These are phyloP conservation scores for Oenanthe sinensis DNA, from an alignment of 129 eudicot species.

Conservation along the genomic window DNA sequence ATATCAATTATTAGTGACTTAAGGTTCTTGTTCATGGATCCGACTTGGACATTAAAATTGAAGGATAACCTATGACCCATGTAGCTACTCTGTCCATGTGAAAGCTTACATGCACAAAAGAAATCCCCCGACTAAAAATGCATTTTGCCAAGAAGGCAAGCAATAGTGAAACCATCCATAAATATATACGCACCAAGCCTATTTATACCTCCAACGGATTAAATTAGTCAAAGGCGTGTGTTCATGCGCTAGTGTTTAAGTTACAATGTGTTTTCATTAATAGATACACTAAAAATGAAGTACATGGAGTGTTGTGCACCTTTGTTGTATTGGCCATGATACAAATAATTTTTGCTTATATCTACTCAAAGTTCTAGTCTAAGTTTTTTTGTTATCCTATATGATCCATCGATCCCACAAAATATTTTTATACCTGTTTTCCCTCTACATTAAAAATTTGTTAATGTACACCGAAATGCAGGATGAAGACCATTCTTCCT, in stretches of 20 bases:
- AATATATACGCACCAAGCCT: not conserved
- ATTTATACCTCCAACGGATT: not conserved
- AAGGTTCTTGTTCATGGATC: not conserved
- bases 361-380: not conserved
- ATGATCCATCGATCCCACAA: not conserved
- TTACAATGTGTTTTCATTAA: not conserved
- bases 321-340: not conserved
- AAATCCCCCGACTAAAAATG: not conserved
- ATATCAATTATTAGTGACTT: not conserved
- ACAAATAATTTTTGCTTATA: not conserved
- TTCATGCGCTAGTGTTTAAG: not conserved
- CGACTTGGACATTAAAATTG: not conserved
- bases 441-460: not conserved
- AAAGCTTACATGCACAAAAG: not conserved
- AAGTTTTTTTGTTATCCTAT: not conserved
- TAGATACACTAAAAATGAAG: not conserved
- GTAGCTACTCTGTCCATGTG: not conserved
- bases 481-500: constrained; percentile 50
- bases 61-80: not conserved
- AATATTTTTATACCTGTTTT: not conserved
- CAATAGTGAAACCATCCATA: not conserved
- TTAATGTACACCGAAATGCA: constrained; percentile 23
- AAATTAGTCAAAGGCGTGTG: not conserved
- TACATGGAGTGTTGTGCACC: not conserved
- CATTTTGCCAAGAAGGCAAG: not conserved